phyloP scores from a whole-genome alignment of 2,329 filamentous ascomycete genomes.

The Esteya vermicola region DNA sequence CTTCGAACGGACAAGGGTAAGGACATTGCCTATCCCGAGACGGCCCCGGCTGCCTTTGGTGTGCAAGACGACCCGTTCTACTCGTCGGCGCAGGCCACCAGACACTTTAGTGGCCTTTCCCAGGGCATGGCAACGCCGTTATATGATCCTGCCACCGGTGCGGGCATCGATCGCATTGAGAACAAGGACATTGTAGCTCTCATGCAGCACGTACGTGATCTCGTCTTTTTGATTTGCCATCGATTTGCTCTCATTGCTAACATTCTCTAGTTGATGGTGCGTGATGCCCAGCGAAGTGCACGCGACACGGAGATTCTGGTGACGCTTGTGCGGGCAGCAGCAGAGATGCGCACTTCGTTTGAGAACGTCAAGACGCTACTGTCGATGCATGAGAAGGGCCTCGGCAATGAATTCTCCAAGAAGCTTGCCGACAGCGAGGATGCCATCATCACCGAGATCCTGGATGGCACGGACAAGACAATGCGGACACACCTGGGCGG shows the following conservation, averaged over 20 bases:
- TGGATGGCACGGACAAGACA: constrained; percentile 76
- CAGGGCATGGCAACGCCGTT: constrained; percentile 82
- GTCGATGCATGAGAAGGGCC: constrained; percentile 73
- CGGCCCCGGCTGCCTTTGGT: constrained; percentile 17
- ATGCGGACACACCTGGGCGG: constrained; percentile 72
- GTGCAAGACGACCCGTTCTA: constrained; percentile 53
- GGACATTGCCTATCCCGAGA: constrained; percentile 36
- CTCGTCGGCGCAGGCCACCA: constrained; percentile 38
- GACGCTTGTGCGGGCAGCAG: constrained; percentile 80
- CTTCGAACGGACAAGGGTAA: constrained; percentile 37
- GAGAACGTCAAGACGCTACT: constrained; percentile 91
- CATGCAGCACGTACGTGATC: constrained; percentile 71
- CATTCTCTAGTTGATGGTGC: constrained; percentile 61
- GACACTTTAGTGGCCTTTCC: constrained; percentile 76
- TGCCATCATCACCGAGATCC: constrained; percentile 73
- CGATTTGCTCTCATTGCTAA: neutral
- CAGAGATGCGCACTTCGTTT: constrained; percentile 94
- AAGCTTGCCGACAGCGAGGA: constrained; percentile 68
- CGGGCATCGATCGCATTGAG: constrained; percentile 80
- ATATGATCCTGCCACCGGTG: constrained; percentile 79
- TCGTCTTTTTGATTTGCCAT: neutral
- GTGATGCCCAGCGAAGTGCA: constrained; percentile 90
- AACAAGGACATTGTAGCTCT: constrained; percentile 93
- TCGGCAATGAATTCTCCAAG: constrained; percentile 72
- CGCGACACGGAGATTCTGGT: constrained; percentile 93